Evolutionary conservation across 257 asterid genomes (phyloP).

Genomic region (Misopates orontium): DNA sequence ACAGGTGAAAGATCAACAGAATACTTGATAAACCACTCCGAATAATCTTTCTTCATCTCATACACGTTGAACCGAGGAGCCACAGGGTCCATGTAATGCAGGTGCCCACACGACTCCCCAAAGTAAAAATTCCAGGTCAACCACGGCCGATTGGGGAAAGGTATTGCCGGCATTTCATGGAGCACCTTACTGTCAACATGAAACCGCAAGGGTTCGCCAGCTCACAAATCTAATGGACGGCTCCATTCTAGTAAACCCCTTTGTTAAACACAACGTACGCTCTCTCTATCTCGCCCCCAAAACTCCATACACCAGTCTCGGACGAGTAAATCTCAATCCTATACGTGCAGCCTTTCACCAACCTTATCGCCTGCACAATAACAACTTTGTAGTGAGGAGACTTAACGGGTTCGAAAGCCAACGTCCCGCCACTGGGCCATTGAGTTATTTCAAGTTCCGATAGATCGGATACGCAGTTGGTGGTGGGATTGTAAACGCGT

Average conservation of each 20-base stretch:
- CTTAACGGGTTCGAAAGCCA: constrained; percentile 36
- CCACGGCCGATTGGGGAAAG: not conserved
- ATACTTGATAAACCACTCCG: constrained; percentile 36
- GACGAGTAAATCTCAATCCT: constrained; percentile 33
- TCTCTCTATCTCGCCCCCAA: constrained; percentile 4
- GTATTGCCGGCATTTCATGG: constrained; percentile 14
- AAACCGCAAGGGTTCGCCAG: not conserved
- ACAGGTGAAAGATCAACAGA: constrained; percentile 19
- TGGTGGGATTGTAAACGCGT: constrained; percentile 31
- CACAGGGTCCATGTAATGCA: constrained; percentile 27
- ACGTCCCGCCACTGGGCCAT: not conserved
- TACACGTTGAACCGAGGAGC: constrained; percentile 17
- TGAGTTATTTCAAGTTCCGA: constrained; percentile 1
- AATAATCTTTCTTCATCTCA: constrained; percentile 31
- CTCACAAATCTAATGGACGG: constrained; percentile 9
- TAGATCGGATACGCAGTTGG: not conserved
- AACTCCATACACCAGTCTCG: constrained; percentile 26
- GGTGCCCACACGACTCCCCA: constrained; percentile 33
- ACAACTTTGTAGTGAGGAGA: constrained; percentile 34
- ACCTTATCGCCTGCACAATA: not conserved
- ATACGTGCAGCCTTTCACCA: not conserved
- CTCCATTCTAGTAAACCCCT: constrained; percentile 10
- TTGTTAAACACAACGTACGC: not conserved
- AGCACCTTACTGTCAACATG: constrained; percentile 10
- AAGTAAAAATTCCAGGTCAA: constrained; percentile 12